Evolutionary conservation across 805 yeast species (phyloP).

Genomic region (Saccharomycopsis selenospora): DNA sequence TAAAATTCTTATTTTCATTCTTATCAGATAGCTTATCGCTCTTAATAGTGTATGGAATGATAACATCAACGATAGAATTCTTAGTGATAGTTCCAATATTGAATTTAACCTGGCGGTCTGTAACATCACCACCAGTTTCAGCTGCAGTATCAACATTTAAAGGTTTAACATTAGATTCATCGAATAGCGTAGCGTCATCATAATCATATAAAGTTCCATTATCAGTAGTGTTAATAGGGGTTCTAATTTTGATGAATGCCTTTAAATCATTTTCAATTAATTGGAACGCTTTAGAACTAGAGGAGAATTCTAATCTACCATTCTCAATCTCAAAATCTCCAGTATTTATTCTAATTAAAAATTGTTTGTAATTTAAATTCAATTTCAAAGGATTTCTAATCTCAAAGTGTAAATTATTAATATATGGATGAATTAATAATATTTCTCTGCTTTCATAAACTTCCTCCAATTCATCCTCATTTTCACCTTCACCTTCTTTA

Average conservation of each 20-base stretch:
- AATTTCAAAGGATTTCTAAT: constrained; percentile 26
- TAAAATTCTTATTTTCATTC: constrained; percentile 6
- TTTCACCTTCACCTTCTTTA: background rate
- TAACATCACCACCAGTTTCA: background rate
- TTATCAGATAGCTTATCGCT: constrained; percentile 7
- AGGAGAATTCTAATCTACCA: constrained; percentile 22
- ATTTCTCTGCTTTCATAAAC: constrained; percentile 15
- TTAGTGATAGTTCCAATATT: constrained; percentile 12
- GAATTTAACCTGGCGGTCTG: constrained; percentile 3
- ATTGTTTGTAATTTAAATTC: constrained; percentile 28
- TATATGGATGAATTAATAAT: constrained; percentile 18
- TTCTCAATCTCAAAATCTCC: constrained; percentile 31
- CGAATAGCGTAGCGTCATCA: constrained; percentile 15
- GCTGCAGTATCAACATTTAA: constrained; percentile 4
- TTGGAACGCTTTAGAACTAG: constrained; percentile 9
- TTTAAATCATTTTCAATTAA: constrained; percentile 13
- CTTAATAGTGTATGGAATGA: constrained; percentile 30
- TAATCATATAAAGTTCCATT: constrained; percentile 11
- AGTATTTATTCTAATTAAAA: constrained; percentile 27
- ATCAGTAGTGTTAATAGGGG: background rate
- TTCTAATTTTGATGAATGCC: constrained; percentile 13
- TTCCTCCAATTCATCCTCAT: constrained; percentile 17
- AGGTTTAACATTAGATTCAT: background rate
- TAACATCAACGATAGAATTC: constrained; percentile 24
- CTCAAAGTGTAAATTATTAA: constrained; percentile 22